Evolutionary conservation across 805 yeast genomes (phyloP).

Genomic region (Vanderwaltozyma verrucispora): DNA sequence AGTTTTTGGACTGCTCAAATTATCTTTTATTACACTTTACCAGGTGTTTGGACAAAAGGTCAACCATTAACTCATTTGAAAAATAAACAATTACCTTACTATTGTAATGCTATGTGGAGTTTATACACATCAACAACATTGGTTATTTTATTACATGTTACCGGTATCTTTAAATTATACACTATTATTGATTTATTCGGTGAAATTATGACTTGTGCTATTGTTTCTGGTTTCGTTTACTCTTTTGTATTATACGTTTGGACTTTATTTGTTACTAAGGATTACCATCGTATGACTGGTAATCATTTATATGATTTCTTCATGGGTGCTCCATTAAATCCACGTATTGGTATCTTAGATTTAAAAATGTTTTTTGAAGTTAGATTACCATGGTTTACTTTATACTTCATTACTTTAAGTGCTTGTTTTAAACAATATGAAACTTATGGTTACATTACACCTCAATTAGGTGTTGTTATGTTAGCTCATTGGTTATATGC

Average conservation of each 20-base stretch:
- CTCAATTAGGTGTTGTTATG: conserved; percentile 63
- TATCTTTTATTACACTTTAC: conserved; percentile 67
- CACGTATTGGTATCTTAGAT: conserved; percentile 87
- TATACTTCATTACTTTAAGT: conserved; percentile 67
- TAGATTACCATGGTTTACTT: conserved; percentile 91
- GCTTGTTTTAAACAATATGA: conserved; percentile 74
- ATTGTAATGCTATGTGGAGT: conserved; percentile 83
- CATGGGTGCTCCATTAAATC: conserved; percentile 97
- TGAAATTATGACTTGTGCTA: conserved; percentile 87
- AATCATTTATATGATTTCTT: conserved; percentile 82
- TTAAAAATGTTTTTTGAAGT: conserved; percentile 97
- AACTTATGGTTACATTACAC: conserved; percentile 63
- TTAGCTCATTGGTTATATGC: conserved; percentile 92
- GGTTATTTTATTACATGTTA: conserved; percentile 53
- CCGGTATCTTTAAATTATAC: conserved; percentile 65
- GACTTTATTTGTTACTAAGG: conserved; percentile 55
- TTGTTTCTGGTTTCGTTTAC: conserved; percentile 61
- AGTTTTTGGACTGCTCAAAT: conserved; percentile 61
- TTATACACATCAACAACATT: conserved; percentile 59
- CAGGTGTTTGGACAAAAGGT: conserved; percentile 93
- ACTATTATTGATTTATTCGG: conserved; percentile 77
- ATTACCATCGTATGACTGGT: conserved; percentile 87
- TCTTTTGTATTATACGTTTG: conserved; percentile 60
- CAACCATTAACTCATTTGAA: conserved; percentile 80
- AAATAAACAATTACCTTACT: conserved; percentile 77